Evolutionary conservation across 2,329 filamentous ascomycete genomes (phyloP).

Genomic region (Penicillium rolfsii): DNA sequence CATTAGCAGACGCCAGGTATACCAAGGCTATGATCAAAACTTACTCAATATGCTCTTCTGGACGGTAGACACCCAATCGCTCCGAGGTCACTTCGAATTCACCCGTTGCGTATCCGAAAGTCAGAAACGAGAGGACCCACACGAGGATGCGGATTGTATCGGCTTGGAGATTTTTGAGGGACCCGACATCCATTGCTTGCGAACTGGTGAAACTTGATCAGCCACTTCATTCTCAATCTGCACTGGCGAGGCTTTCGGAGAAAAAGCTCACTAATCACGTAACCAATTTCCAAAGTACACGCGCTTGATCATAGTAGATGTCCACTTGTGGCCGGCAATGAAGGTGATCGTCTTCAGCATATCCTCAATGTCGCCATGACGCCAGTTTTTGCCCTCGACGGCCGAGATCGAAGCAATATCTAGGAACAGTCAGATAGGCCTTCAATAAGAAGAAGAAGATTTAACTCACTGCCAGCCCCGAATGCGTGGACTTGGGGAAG

Average conservation of each 20-base stretch:
- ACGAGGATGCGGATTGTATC: slow-evolving; percentile 78
- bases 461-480: slow-evolving; percentile 48
- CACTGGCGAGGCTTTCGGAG: background rate
- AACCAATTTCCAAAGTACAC: slow-evolving; percentile 89
- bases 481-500: slow-evolving; percentile 48
- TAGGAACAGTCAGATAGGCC: slow-evolving; percentile 24
- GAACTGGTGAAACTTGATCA: slow-evolving; percentile 50
- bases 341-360: slow-evolving; percentile 77
- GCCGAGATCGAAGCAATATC: slow-evolving; percentile 55
- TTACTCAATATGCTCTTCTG: slow-evolving; percentile 63
- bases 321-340: slow-evolving; percentile 82
- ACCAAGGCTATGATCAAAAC: slow-evolving; percentile 29
- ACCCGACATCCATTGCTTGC: slow-evolving; percentile 79
- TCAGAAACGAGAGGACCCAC: slow-evolving; percentile 80
- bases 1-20: slow-evolving; percentile 33
- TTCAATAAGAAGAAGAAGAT: background rate
- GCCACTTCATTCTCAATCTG: background rate
- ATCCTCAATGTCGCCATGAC: slow-evolving; percentile 73
- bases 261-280: slow-evolving; percentile 65
- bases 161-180: slow-evolving; percentile 75
- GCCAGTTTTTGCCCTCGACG: slow-evolving; percentile 57
- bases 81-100: slow-evolving; percentile 85
- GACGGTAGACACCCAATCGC: slow-evolving; percentile 76
- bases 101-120: slow-evolving; percentile 81
- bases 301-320: slow-evolving; percentile 73